phyloP scores from a whole-genome alignment of 1,139 yeast genomes.

The Candida tetrigidarum region DNA sequence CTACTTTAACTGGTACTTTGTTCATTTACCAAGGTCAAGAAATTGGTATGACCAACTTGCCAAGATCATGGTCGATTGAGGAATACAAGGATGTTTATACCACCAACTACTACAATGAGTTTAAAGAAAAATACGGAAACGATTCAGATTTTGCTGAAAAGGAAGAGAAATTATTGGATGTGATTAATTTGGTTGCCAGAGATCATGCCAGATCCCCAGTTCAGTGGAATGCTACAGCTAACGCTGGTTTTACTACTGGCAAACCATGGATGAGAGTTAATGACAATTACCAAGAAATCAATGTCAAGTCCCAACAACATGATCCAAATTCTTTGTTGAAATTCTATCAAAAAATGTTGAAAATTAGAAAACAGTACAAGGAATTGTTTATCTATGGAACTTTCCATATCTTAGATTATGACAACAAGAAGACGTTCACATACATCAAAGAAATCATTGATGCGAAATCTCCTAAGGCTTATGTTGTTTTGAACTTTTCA shows the following conservation, averaged over 20 bases:
- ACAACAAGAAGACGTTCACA: slow-evolving; percentile 41
- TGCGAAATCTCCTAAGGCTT: slow-evolving; percentile 28
- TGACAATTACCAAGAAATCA: slow-evolving; percentile 52
- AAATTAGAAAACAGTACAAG: slow-evolving; percentile 47
- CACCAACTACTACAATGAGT: slow-evolving; percentile 43
- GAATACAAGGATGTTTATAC: slow-evolving; percentile 58
- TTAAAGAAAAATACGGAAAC: slow-evolving; percentile 33
- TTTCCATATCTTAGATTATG: slow-evolving; percentile 44
- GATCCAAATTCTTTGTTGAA: slow-evolving; percentile 53
- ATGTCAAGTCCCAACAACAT: slow-evolving; percentile 48
- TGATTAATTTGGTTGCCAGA: slow-evolving; percentile 45
- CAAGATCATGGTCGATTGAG: slow-evolving; percentile 47
- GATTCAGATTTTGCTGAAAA: slow-evolving; percentile 31
- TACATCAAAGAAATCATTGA: slow-evolving; percentile 34
- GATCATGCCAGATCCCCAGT: slow-evolving; percentile 64
- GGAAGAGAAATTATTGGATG: slow-evolving; percentile 33
- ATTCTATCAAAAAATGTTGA: slow-evolving; percentile 49
- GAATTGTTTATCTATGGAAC: slow-evolving; percentile 53
- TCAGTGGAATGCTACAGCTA: slow-evolving; percentile 52
- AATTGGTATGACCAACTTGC: slow-evolving; percentile 57
- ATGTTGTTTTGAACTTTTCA: slow-evolving; percentile 52
- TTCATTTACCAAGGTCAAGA: slow-evolving; percentile 67
- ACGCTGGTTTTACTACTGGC: slow-evolving; percentile 54
- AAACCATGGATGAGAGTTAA: slow-evolving; percentile 61
- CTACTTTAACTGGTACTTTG: slow-evolving; percentile 57